Evolutionary conservation across 257 asterid genomes (phyloP), one percentile per base, ranked within the genome.

Genomic region (Agastache rugosa): DNA sequence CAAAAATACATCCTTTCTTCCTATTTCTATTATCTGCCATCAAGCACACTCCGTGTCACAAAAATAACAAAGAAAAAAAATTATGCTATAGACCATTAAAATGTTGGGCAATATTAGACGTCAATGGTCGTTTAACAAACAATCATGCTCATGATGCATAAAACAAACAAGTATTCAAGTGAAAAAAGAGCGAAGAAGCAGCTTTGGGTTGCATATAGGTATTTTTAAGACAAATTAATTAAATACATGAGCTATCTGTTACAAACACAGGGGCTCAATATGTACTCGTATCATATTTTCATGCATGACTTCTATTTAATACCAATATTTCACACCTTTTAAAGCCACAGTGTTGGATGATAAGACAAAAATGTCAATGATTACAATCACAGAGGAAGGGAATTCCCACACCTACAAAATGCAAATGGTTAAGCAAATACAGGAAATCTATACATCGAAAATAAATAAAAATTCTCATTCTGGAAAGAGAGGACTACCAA

Each of bases 261-360:
- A 27, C 34, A 53, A 66, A 35, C 23, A 69, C 20, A 58, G 50
- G 12, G 54, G 50, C 11, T 29, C 68, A 25, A n/a, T 22, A 63
- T 15, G 27, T 31, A 65, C 66, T n/a, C 17, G 20, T 41, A 54
- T 74, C 76, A 63, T 59, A 22, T 54, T 75, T 9, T 63, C 63
- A 37, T 15, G 19, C 65, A 73, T 15, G 8, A 45, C 44, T 29
- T 20, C 54, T 34, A 66, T 47, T 39, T 53, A 37, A 10, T 45
- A 72, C 42, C 51, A 35, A 74, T 23, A 74, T 54, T 55, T 14
- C 80, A 19, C 64, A 92, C 97, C 96, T 83, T 85, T 80, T 44
- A 93, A 84, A 76, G 98, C 97, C 80, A 93, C 87, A 14, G 82
- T 81, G 67, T 89, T 91, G 77, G 97, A 91, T 59, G 98, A 91